Base-by-base conservation (phyloP, 805 yeast species). In the Metschnikowia gelsemii region DNA sequence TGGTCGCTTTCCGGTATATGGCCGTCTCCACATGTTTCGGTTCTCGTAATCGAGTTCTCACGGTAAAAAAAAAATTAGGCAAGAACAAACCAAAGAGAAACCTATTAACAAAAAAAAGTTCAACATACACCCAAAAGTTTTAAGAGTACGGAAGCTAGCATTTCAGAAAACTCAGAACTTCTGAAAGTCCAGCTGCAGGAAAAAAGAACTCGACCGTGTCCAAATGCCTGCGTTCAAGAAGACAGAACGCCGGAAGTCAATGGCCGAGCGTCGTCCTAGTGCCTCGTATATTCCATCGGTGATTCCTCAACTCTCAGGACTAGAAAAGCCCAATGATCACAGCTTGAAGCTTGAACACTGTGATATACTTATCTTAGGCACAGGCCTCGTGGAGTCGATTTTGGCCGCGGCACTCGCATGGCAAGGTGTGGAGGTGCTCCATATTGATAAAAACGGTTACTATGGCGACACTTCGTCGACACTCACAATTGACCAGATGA, bases 401-500 rank as follows among this genome's bases (percentile, higher is more conserved):
- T 64, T 89, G 35, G 96, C 98, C 0, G 96, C 97, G 9, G 91
- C 97, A 0, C 72, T 93, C 34, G 84, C 97, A 9, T 93, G 99
- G 98, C 96, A 88, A 55, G 99, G 99, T n/a, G 80, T 93, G n/a
- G 80, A 76, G 50, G 97, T 93, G 7, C 68, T 93, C 32, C 99
- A 93, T 58, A 79, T 93, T 22, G 99, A 93, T 61, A 71, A 80
- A 31, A 84, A 89, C 57, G 74, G 79, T 21, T 83, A 87, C 59
- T 93, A 93, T 56, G 99, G 99, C 16, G 98, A 90, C 60, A 75
- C 84, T 25, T 75, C 83, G 36, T 89, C 97, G 5, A 86, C 96
- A 2, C 66, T 93, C 38, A 85, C 95, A 16, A 78, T 89, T 35
- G 96, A 88, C 51, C 96, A 93, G 63, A 63, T 89, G 47, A 82